phyloP scores from a whole-genome alignment of 2,329 filamentous ascomycete species.

The Corynespora cassiicola region DNA sequence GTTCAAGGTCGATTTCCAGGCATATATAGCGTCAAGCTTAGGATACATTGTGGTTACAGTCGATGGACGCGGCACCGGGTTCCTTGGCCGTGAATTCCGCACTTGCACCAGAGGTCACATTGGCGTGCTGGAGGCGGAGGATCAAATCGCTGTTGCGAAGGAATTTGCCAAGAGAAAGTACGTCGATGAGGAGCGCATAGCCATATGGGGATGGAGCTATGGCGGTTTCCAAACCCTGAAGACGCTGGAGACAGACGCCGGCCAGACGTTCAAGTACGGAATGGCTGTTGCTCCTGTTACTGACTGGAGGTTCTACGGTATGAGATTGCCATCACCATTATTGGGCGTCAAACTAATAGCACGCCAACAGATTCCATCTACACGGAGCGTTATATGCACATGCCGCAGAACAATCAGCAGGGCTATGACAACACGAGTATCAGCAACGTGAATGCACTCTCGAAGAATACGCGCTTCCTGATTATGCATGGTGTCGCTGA shows the following conservation, averaged over 20 bases:
- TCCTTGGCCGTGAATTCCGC: conserved; percentile 81
- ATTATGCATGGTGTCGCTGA: conserved; percentile 97
- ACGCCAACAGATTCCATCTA: conserved; percentile 75
- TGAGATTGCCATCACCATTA: conserved; percentile 7
- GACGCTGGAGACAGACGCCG: conserved; percentile 88
- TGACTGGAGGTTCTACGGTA: conserved; percentile 90
- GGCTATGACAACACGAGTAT: conserved; percentile 82
- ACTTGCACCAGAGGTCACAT: conserved; percentile 84
- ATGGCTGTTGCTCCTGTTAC: conserved; percentile 99
- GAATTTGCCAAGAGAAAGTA: conserved; percentile 83
- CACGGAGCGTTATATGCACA: conserved; percentile 97
- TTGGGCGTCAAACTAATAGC: conserved; percentile 8
- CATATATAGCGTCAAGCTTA: conserved; percentile 82
- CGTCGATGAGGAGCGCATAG: conserved; percentile 80
- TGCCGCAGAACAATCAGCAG: conserved; percentile 77
- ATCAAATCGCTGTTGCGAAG: conserved; percentile 90
- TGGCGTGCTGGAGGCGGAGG: conserved; percentile 82
- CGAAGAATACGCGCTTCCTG: conserved; percentile 82
- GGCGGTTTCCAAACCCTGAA: conserved; percentile 96
- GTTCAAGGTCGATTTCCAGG: conserved; percentile 87
- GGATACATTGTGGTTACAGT: conserved; percentile 96
- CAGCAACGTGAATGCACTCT: conserved; percentile 74
- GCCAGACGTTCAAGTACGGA: conserved; percentile 90
- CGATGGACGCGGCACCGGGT: conserved; percentile 92
- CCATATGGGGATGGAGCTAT: conserved; percentile 99